A percentile compares a stretch with the other conserved stretches of the same genome.
These are phyloP conservation scores for Auriscalpium orientale DNA, from an alignment of 768 basidiomycete genomes.

Conservation along the genomic window DNA sequence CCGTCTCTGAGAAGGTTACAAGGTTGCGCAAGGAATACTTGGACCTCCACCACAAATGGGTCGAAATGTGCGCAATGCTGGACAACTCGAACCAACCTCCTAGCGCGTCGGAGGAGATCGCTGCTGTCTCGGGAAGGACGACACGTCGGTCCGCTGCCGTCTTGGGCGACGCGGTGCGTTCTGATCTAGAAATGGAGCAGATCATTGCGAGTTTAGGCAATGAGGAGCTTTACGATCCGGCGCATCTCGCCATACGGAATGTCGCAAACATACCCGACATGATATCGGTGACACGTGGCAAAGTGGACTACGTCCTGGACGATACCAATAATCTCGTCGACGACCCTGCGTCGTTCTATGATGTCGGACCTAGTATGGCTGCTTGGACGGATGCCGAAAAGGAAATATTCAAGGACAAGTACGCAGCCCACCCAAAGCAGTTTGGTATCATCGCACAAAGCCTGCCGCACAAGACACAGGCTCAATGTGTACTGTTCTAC, in stretches of 20 bases:
- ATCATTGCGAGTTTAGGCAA: constrained; percentile 91
- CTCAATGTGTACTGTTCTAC: constrained; percentile 89
- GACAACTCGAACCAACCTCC: constrained; percentile 45
- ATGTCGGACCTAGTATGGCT: constrained; percentile 60
- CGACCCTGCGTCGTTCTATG: constrained; percentile 73
- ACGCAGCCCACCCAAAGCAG: constrained; percentile 83
- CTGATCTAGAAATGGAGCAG: constrained; percentile 95
- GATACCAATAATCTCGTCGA: constrained; percentile 80
- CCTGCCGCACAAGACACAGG: constrained; percentile 76
- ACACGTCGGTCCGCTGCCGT: constrained; percentile 66
- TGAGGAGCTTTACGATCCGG: constrained; percentile 90
- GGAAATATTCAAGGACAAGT: constrained; percentile 69
- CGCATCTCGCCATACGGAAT: constrained; percentile 77
- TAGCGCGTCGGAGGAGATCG: constrained; percentile 29
- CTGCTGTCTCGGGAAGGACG: constrained; percentile 39
- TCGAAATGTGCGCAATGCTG: constrained; percentile 58
- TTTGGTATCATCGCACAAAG: constrained; percentile 86
- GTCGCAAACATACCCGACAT: constrained; percentile 88
- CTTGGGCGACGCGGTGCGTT: constrained; percentile 83
- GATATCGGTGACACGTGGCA: constrained; percentile 60
- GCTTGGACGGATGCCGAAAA: constrained; percentile 89
- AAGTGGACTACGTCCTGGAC: constrained; percentile 60
- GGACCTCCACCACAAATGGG: constrained; percentile 63
- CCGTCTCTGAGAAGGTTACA: constrained; percentile 45
- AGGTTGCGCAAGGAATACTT: constrained; percentile 61